These are phyloP conservation scores for Aspergillus sp. DNA, from an alignment of 2,329 filamentous ascomycete genomes.

Conservation along the genomic window DNA sequence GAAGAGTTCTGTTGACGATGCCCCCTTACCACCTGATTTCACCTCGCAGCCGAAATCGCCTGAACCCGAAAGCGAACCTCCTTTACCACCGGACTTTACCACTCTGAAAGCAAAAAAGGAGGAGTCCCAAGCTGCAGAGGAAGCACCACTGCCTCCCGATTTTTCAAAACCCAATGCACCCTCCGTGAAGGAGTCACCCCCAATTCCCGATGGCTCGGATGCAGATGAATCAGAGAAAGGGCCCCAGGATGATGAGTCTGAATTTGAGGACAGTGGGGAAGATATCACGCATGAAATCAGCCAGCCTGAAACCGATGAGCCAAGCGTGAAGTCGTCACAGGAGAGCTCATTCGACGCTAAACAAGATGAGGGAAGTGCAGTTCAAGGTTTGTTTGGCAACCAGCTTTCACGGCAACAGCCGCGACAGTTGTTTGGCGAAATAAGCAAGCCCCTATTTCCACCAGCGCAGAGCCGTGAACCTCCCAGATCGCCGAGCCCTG, in stretches of 20 bases:
- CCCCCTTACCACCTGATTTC: conserved; percentile 37
- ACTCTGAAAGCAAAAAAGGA: conserved; percentile 11
- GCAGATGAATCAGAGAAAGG: conserved; percentile 35
- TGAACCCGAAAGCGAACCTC: conserved; percentile 20
- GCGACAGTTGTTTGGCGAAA: conserved; percentile 47
- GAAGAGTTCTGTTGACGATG: conserved; percentile 42
- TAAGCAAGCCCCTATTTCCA: conserved; percentile 40
- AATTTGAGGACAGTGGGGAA: conserved; percentile 48
- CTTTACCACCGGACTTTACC: conserved; percentile 23
- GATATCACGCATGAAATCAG: conserved; percentile 45
- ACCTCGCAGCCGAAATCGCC: conserved; percentile 19
- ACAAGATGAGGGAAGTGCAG: conserved; percentile 35
- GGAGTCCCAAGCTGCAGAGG: conserved; percentile 11
- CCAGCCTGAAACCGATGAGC: conserved; percentile 27
- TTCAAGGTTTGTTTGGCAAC: conserved; percentile 40
- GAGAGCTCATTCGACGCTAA: conserved; percentile 46
- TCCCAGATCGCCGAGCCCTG: conserved; percentile 49
- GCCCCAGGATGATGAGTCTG: conserved; percentile 40
- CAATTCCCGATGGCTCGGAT: conserved; percentile 37
- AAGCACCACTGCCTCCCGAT: conserved; percentile 29
- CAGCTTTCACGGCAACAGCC: conserved; percentile 1
- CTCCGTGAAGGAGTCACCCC: conserved; percentile 24
- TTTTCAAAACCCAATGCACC: conserved; percentile 23
- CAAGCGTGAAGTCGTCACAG: conserved; percentile 41
- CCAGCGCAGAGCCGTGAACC: conserved; percentile 35